Base-by-base conservation (phyloP, 108 stramenopile species). In the Chaetoceros tenuissimus region DNA sequence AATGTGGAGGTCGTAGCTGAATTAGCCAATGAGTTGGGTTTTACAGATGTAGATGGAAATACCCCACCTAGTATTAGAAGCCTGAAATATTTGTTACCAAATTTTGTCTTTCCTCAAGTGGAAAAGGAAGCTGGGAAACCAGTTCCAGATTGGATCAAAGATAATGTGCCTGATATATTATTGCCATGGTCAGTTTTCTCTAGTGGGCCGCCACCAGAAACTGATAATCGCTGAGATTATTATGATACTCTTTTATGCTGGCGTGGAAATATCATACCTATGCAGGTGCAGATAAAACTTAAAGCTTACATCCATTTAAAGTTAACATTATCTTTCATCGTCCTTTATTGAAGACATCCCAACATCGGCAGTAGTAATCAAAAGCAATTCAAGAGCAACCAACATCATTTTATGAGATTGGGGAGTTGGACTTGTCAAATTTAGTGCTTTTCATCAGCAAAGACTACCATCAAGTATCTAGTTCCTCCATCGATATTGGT, bases 1-100 rank as follows among this genome's bases (percentile, higher is more conserved):
- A 66, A 66, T 3, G 69, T 85, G 7, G 75, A 87, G 28, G 89
- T 96, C 1, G 93, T 96, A 45, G 87, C 95, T 0, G 95, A 96
- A 60, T 51, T 96, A 17, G 93, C 95, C 20, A 71, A 79, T 51
- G 87, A 93, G 55, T 79, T 78, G 44, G 85, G 71, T 0, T 94
- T 96, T 57, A 71, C 62, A 1, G 95, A 96, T 55, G 57, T 72
- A 17, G 82, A 83, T 47, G 87, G 92, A 16, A 7, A 3, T 0
- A 53, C 25, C 16, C 89, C 85, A 28, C 72, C 77, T 0, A 78
- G 75, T 44, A 90, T 90, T 59, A 75, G 89, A 31, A 79, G 62
- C 28, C 59, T 90, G 63, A 44, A 51, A 48, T 90, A 72, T 40
- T 31, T 90, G 3, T 24, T 86, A 20, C 85, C 89, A 1, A 71